Evolutionary conservation across 2,329 filamentous ascomycete species (phyloP).

Genomic region (Drechslera avenae): DNA sequence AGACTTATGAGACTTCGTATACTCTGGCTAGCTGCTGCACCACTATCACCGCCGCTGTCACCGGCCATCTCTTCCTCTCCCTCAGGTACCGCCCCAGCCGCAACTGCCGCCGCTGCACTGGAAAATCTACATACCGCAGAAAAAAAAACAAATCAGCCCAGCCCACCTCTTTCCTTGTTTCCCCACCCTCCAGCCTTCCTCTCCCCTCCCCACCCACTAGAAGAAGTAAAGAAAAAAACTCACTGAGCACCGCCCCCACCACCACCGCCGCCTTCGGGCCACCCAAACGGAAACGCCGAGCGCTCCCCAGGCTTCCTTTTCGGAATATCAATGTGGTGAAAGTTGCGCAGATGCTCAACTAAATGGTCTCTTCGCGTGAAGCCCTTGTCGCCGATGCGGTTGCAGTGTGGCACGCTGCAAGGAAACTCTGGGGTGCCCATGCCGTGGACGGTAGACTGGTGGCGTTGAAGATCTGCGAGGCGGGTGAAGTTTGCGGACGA

Average conservation of each 20-base stretch:
- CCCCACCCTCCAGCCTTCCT: neutral
- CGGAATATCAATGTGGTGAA: conserved; percentile 57
- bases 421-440: conserved; percentile 39
- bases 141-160: conserved; percentile 4
- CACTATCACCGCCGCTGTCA: too few species aligned
- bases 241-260: conserved; percentile 1
- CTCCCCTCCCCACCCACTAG: conserved; percentile 1
- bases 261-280: conserved; percentile 20
- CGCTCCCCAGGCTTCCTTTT: conserved; percentile 46
- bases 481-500: conserved; percentile 44
- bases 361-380: conserved; percentile 64
- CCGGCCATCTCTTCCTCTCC: neutral
- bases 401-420: conserved; percentile 38
- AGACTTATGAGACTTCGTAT: too few species aligned
- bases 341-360: conserved; percentile 62
- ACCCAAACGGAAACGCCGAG: conserved; percentile 37
- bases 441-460: conserved; percentile 44
- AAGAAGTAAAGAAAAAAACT: neutral
- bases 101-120: neutral
- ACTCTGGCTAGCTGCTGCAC: too few species aligned
- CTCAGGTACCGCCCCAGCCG: neutral
- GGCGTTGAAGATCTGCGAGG: conserved; percentile 44
- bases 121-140: neutral
- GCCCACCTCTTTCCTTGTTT: neutral
- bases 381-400: conserved; percentile 48